A percentile compares a stretch with the other conserved stretches of the same genome.
phyloP scores from a whole-genome alignment of 2,329 filamentous ascomycete genomes.

The Pochonia chlamydosporia region DNA sequence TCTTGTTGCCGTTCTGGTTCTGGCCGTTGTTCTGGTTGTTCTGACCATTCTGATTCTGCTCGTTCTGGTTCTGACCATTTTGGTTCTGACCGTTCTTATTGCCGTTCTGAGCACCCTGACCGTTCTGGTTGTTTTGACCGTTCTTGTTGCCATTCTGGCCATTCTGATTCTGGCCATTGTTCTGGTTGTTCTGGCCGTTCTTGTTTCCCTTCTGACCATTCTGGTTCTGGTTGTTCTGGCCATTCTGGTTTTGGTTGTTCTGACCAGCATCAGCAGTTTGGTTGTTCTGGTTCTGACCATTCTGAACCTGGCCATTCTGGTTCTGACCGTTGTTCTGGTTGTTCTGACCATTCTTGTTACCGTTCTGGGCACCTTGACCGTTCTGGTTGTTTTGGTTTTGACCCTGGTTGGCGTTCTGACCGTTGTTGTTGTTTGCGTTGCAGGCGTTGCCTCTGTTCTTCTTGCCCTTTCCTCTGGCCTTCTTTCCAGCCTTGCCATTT shows the following conservation, averaged over 20 bases:
- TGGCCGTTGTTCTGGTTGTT: not conserved
- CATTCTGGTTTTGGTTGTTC: not conserved
- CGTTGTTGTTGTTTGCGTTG: not conserved
- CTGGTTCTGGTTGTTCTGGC: not conserved
- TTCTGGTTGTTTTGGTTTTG: too few relatives aligned
- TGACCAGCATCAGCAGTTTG: too few relatives aligned
- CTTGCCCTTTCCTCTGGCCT: not conserved
- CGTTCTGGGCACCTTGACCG: too few relatives aligned
- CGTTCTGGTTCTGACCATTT: not conserved
- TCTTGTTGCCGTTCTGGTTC: not conserved
- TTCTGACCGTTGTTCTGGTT: too few relatives aligned
- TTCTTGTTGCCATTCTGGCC: not conserved
- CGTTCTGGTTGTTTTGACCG: not conserved
- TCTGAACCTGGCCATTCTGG: not conserved
- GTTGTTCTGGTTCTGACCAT: not conserved
- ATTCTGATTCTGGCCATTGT: not conserved
- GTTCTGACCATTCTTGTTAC: too few relatives aligned
- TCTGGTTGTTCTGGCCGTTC: not conserved
- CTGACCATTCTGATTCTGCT: too few relatives aligned
- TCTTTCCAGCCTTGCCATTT: not conserved
- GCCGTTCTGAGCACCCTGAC: not conserved
- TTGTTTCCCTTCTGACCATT: not conserved
- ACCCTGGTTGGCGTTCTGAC: not conserved
- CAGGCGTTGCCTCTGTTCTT: not conserved
- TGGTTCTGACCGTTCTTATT: not conserved